These are phyloP conservation scores for Parathielavia appendiculata DNA, from an alignment of 495 filamentous ascomycete genomes.

Conservation along the genomic window DNA sequence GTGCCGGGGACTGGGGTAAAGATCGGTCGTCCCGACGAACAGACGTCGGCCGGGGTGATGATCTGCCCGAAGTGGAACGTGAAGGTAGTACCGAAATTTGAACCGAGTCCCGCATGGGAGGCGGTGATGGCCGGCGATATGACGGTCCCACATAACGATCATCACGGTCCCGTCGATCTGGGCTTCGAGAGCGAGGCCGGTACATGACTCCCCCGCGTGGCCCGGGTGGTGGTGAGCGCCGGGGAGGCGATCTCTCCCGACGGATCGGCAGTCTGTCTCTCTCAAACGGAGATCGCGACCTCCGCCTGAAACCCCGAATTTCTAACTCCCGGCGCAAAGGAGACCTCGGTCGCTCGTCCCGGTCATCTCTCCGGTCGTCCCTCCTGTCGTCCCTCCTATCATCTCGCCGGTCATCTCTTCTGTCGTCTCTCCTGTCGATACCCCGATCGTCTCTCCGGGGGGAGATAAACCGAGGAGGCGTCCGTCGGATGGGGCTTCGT, in stretches of 20 bases:
- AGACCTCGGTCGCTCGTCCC: constrained; percentile 21
- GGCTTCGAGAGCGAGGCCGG: constrained; percentile 40
- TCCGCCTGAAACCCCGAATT: constrained; percentile 29
- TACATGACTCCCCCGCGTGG: constrained; percentile 34
- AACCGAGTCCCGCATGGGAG: constrained; percentile 38
- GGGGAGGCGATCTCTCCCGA: constrained; percentile 38
- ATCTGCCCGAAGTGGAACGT: constrained; percentile 39
- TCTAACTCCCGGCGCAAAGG: constrained; percentile 29
- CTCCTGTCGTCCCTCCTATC: constrained; percentile 13
- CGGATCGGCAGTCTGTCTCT: constrained; percentile 36
- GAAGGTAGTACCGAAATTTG: constrained; percentile 42
- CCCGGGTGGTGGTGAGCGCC: constrained; percentile 35
- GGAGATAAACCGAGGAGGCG: constrained; percentile 36
- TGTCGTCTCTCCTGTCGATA: constrained; percentile 11
- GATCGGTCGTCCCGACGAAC: constrained; percentile 42
- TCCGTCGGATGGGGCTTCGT: constrained; percentile 32
- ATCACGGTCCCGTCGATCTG: constrained; percentile 43
- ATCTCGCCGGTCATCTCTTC: constrained; percentile 8
- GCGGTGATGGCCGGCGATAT: constrained; percentile 39
- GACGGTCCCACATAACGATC: constrained; percentile 37
- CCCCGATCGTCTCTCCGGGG: constrained; percentile 38
- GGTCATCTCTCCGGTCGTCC: constrained; percentile 15
- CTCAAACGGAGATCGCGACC: constrained; percentile 46
- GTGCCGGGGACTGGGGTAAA: constrained; percentile 35
- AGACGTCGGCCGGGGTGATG: constrained; percentile 41